Percentiles rank a stretch among this genome's conserved stretches.
Conservation (phyloP, 257 asterid genomes). For the Echium plantagineum region DNA sequence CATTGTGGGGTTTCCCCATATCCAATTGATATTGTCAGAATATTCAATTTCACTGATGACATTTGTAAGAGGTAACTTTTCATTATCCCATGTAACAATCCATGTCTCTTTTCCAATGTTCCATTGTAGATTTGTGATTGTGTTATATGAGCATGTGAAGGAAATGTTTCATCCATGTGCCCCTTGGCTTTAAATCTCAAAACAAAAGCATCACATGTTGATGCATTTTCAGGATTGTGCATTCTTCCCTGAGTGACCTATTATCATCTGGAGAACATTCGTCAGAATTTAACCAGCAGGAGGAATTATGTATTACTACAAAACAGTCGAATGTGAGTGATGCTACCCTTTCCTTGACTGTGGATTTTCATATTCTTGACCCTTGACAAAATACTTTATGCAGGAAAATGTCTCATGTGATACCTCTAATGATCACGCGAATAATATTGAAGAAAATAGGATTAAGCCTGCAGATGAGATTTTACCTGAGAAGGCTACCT, state of each 20-base stretch:
- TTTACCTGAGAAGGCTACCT: constrained; percentile 21
- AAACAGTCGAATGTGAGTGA: constrained; percentile 33
- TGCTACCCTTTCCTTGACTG: constrained; percentile 3
- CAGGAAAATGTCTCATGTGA: constrained; percentile 32
- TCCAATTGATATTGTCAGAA: constrained; percentile 57
- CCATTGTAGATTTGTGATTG: not conserved
- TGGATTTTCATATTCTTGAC: constrained; percentile 3
- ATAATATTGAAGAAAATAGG: constrained; percentile 24
- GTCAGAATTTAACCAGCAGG: constrained; percentile 25
- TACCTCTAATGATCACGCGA: constrained; percentile 21
- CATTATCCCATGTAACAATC: constrained; percentile 5
- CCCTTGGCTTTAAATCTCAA: not conserved
- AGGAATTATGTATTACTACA: constrained; percentile 18
- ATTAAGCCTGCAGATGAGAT: constrained; percentile 17
- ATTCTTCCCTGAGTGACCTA: constrained; percentile 45
- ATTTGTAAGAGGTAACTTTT: constrained; percentile 55
- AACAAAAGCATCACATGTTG: constrained; percentile 13
- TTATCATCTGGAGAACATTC: constrained; percentile 25
- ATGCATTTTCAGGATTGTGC: constrained; percentile 53
- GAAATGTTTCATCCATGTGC: not conserved
- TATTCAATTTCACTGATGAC: constrained; percentile 77
- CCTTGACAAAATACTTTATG: constrained; percentile 6
- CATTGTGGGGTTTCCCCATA: constrained; percentile 42
- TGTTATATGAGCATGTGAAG: not conserved
- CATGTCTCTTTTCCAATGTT: not conserved